Evolutionary conservation across 441 rosid species (phyloP), one percentile per base, ranked within the genome.

Genomic region (Biscutella laevigata): DNA sequence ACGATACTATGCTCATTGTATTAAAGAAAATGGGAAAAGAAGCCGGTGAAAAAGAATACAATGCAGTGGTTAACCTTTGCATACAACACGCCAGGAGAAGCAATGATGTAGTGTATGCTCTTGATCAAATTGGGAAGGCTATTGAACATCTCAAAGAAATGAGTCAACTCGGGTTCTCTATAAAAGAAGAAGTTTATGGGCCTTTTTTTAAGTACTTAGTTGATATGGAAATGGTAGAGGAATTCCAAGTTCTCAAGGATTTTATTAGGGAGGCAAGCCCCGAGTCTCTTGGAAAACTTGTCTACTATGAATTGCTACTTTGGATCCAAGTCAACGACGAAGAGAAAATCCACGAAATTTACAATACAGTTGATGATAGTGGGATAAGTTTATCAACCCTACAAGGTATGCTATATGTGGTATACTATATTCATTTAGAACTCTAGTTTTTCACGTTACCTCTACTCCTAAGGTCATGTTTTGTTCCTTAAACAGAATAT

Each of bases 271-370:
- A 74, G 15, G 73, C 59, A 37, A 58, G 67, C 69, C 66, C 72
- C 21, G 53, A 61, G 46, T 64, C 76, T n/a, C 25, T 6, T 64
- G 70, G 77, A 61, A 75, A 67, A 69, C 54, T 88, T 41, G 88
- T 89, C 30, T 88, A 83, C 73, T 88, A 88, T 61, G 96, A 91
- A 76, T 83, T 88, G 88, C 75, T 80, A 63, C 72, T 88, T 30
- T 79, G 73, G 69, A 61, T 75, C 49, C 72, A 73, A 72, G 69
- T 66, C 10, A 20, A 66, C 19, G 61, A 83, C 36, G 70, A 72
- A 47, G 73, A 71, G 64, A 87, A 76, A 78, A 75, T 88, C 62
- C 68, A 30, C 34, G 73, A 80, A 53, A 72, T 91, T 36, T 79
- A 82, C 53, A 66, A 57, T 51, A 46, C 46, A 22, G 61, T 74